phyloP scores from a whole-genome alignment of 2,329 filamentous ascomycete genomes.

The Colletotrichum sp. region DNA sequence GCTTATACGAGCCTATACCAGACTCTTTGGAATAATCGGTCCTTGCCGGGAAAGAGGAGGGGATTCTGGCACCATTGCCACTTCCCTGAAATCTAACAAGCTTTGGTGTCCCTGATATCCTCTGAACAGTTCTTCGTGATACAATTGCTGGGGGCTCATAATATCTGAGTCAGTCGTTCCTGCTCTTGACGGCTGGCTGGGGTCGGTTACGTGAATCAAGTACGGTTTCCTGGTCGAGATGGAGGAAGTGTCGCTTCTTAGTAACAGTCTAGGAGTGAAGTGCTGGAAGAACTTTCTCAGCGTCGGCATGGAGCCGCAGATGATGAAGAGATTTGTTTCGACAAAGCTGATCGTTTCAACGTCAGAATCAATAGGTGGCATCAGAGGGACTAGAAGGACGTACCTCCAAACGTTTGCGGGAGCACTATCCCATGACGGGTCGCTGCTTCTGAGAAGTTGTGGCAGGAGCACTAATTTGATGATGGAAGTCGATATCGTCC shows the following conservation, averaged over 20 bases:
- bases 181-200: background rate
- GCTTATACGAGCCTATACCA: background rate
- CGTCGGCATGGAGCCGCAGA: slow-evolving; percentile 45
- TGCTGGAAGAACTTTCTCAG: slow-evolving; percentile 43
- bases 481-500: slow-evolving; percentile 14
- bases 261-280: slow-evolving; percentile 32
- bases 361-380: fast-evolving
- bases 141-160: background rate
- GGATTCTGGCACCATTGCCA: background rate
- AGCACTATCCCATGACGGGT: slow-evolving; percentile 16
- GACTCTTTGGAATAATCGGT: background rate
- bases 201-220: background rate
- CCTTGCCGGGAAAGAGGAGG: background rate
- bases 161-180: background rate
- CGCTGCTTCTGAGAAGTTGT: background rate
- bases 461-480: slow-evolving; percentile 5
- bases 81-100: background rate
- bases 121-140: background rate
- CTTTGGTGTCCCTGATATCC: background rate
- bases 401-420: slow-evolving; percentile 20
- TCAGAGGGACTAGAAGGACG: background rate
- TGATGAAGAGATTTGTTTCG: slow-evolving; percentile 44
- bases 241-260: slow-evolving; percentile 25
- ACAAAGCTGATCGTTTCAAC: slow-evolving; percentile 26
- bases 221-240: background rate